These are phyloP conservation scores for Pythium aristosporum DNA, from an alignment of 352 stramenopile genomes.

Conservation along the genomic window DNA sequence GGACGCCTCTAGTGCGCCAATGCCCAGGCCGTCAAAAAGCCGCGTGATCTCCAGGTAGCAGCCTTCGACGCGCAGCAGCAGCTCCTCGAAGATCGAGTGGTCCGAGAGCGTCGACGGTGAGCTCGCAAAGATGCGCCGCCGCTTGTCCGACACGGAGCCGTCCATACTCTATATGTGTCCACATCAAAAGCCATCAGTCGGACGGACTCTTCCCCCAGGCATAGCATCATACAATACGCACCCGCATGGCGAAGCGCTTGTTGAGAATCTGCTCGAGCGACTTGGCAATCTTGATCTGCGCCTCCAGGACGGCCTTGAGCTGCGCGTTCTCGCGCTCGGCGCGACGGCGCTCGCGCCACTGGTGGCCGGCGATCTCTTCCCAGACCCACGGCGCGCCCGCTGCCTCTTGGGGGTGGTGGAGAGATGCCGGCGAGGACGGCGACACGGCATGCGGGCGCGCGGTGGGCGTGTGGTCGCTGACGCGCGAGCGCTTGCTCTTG, in stretches of 20 bases:
- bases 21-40: conserved; percentile 22
- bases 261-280: conserved; percentile 43
- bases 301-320: conserved; percentile 52
- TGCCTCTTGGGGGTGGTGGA: neutral
- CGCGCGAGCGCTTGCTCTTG: conserved; percentile 12
- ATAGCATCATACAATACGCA: neutral
- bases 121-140: conserved; percentile 9
- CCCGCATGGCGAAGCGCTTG: conserved; percentile 33
- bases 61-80: conserved; percentile 26
- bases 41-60: conserved; percentile 29
- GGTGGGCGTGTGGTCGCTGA: conserved; percentile 3
- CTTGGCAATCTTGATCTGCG: conserved; percentile 46
- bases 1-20: conserved; percentile 23
- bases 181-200: neutral
- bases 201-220: neutral
- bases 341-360: conserved; percentile 25
- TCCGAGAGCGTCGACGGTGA: conserved; percentile 6
- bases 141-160: conserved; percentile 9
- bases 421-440: neutral
- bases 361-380: conserved; percentile 28
- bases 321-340: conserved; percentile 42
- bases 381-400: conserved; percentile 23
- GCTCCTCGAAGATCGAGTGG: conserved; percentile 24
- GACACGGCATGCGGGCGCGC: neutral
- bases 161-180: conserved; percentile 10